Percentiles rank a stretch among this genome's conserved stretches.
These are phyloP conservation scores for Fusarium heterosporum DNA, from an alignment of 2,329 filamentous ascomycete species.

Conservation along the genomic window DNA sequence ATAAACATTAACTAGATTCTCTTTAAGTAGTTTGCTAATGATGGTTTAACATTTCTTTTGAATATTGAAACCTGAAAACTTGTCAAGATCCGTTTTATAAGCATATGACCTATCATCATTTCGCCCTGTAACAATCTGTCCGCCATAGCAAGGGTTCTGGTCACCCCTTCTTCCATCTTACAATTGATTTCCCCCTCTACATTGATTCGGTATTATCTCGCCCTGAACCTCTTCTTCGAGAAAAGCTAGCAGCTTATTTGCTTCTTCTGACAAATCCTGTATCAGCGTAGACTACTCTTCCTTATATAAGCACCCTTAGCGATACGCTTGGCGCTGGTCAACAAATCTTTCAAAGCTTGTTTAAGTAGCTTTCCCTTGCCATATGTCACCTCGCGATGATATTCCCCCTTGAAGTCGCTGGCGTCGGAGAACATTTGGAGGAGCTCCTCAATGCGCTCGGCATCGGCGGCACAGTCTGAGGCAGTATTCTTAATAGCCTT, in stretches of 20 bases:
- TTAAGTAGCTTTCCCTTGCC: background rate
- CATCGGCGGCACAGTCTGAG: background rate
- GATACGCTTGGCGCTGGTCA: background rate
- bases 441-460: background rate
- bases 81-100: too few species aligned
- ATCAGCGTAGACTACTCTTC: background rate
- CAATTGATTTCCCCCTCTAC: background rate
- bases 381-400: background rate
- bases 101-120: too few species aligned
- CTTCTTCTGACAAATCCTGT: background rate
- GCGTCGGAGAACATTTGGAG: background rate
- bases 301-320: background rate
- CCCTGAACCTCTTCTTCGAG: background rate
- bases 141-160: background rate
- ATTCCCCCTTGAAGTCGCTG: background rate
- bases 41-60: too few species aligned
- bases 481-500: background rate
- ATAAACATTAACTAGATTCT: too few species aligned
- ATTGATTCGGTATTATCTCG: background rate
- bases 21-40: too few species aligned
- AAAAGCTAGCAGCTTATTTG: background rate
- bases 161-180: background rate
- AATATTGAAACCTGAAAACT: too few species aligned
- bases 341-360: background rate
- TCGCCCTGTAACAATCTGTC: too few species aligned